Evolutionary conservation across 1,139 yeast genomes (phyloP), one percentile per base, ranked within the genome.

Genomic region (Sugiyamaella grinbergsii): DNA sequence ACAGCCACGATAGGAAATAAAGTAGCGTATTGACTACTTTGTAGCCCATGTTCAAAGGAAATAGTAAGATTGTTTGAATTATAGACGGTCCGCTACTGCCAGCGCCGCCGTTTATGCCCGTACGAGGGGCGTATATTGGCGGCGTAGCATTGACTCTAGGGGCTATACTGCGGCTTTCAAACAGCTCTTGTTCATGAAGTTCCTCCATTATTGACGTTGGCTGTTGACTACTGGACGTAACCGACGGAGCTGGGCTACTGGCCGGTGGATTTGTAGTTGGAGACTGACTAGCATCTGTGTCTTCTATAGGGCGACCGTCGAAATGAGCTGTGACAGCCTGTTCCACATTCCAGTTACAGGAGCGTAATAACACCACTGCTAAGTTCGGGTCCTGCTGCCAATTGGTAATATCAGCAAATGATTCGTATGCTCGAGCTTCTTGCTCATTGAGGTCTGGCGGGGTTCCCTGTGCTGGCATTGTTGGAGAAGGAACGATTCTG

Each of bases 31-130:
- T 64, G 50, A 69, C 54, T 29, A 64, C 49, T 50, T 61, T 63
- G 55, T 62, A 62, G 10, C 68, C 64, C n/a, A 66, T 45, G 28
- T 62, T 59, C 26, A 71, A 55, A 4, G 75, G 73, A 47, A 62
- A 58, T 23, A 66, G 50, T 43, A 69, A 51, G 13, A 69, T 56
- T 2, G 67, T 53, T 47, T 64, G 65, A 22, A 66, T 58, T 20
- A 62, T 55, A 5, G 67, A 62, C 24, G 59, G 42, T 0, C 62
- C 61, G 18, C 59, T 16, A 29, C 33, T 7, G 13, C 16, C 33
- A n/a, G 16, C 11, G 2, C 33, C 58, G 7, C 49, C 48, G 11
- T 23, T 19, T 5, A 23, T 16, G 13, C 39, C 44, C 5, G 33
- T 18, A 15, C 55, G 50, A 2, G 59, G 54, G 4, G 58, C 46